A percentile compares a stretch with the other conserved stretches of the same genome.
Conservation (phyloP, 2,329 filamentous ascomycete species). For the Septoria petroselini region DNA sequence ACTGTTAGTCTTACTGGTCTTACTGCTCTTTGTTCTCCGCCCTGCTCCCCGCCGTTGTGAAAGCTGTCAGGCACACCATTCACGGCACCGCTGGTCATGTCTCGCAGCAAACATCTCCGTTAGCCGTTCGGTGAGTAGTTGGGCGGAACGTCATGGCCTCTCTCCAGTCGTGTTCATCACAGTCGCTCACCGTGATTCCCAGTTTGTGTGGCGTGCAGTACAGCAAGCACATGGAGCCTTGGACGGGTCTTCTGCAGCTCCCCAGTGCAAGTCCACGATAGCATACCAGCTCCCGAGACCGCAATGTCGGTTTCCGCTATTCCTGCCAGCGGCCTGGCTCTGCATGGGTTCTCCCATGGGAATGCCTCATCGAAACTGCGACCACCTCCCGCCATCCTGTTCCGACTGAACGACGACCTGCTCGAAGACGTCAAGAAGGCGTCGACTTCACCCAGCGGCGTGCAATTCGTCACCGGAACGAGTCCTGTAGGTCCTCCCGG, state of each 20-base stretch:
- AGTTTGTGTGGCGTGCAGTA: conserved; percentile 25
- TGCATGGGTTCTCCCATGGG: conserved; percentile 28
- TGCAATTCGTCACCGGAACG: conserved; percentile 37
- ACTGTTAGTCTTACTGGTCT: too few relatives aligned
- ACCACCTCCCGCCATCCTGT: conserved; percentile 32
- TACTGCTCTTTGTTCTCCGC: too few relatives aligned
- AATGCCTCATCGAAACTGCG: conserved; percentile 21
- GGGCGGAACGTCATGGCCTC: conserved; percentile 19
- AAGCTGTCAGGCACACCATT: conserved; percentile 14
- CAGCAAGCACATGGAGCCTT: conserved; percentile 28
- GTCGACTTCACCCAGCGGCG: conserved; percentile 28
- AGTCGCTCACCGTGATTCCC: conserved; percentile 25
- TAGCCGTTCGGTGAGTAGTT: conserved; percentile 25
- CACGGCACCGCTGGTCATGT: conserved; percentile 14
- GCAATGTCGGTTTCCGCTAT: conserved; percentile 25
- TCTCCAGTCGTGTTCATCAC: conserved; percentile 3
- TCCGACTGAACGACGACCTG: conserved; percentile 34
- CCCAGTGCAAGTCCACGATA: conserved; percentile 11
- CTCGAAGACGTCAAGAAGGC: conserved; percentile 37
- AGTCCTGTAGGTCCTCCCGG: conserved; percentile 33
- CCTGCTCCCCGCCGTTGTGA: conserved; percentile 9
- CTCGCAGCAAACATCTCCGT: conserved; percentile 24
- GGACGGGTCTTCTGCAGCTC: conserved; percentile 12
- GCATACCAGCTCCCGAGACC: conserved; percentile 3
- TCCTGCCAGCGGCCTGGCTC: conserved; percentile 28